Evolutionary conservation across 305 asterid species (phyloP).

Genomic region (Fraxinus floribunda): DNA sequence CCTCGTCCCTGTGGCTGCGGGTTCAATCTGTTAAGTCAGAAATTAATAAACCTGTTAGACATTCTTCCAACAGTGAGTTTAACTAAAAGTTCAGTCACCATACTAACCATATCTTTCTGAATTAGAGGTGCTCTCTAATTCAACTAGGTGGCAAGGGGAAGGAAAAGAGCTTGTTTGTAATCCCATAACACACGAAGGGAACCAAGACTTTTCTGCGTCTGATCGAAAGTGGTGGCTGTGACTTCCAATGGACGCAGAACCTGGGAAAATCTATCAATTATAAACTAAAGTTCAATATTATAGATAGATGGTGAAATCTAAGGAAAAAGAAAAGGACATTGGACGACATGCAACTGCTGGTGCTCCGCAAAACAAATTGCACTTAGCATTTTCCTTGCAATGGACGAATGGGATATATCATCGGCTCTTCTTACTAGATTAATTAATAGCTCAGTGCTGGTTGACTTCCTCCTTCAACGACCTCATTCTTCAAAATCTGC

Average conservation of each 20-base stretch:
- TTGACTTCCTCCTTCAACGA: no score
- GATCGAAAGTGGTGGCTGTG: conserved; percentile 61
- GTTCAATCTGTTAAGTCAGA: neutral
- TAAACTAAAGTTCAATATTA: conserved; percentile 20
- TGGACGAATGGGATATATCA: no score
- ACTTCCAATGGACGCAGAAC: conserved; percentile 60
- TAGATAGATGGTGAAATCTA: no score
- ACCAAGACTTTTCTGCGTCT: conserved; percentile 60
- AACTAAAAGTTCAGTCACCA: neutral
- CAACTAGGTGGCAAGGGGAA: conserved; percentile 48
- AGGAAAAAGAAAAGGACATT: no score
- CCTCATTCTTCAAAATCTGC: no score
- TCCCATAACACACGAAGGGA: conserved; percentile 67
- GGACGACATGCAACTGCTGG: no score
- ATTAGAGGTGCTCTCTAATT: conserved; percentile 14
- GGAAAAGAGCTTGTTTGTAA: conserved; percentile 41
- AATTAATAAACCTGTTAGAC: neutral
- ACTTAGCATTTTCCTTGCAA: no score
- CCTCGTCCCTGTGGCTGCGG: neutral
- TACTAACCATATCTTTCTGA: neutral
- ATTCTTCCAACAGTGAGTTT: neutral
- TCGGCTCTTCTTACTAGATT: no score
- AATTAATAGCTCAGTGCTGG: no score
- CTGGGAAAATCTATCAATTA: conserved; percentile 39
- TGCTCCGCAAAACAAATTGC: no score